A percentile compares a stretch with the other conserved stretches of the same genome.
These are phyloP conservation scores for Candida chauliodis DNA, from an alignment of 805 yeast genomes.

Conservation along the genomic window DNA sequence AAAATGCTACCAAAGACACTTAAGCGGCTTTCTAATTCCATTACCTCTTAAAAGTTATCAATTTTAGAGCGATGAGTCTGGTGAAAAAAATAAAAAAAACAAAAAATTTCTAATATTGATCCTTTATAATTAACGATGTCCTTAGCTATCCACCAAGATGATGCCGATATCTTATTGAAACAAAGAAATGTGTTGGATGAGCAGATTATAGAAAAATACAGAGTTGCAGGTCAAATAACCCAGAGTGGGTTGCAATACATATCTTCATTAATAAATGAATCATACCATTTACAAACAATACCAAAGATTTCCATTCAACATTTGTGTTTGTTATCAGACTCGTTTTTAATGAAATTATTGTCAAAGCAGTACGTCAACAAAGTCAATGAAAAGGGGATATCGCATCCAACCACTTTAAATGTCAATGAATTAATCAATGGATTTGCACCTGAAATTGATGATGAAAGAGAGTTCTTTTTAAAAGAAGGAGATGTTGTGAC, in stretches of 20 bases:
- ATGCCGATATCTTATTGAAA: slow-evolving; percentile 66
- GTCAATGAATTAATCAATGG: slow-evolving; percentile 75
- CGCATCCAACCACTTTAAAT: slow-evolving; percentile 87
- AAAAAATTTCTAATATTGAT: neutral
- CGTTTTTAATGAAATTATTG: slow-evolving; percentile 60
- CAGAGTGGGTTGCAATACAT: slow-evolving; percentile 77
- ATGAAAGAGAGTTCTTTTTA: slow-evolving; percentile 41
- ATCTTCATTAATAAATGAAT: slow-evolving; percentile 62
- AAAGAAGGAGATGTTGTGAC: slow-evolving; percentile 82
- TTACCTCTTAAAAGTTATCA: neutral
- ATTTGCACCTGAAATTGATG: slow-evolving; percentile 83
- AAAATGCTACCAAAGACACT: neutral
- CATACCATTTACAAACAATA: slow-evolving; percentile 55
- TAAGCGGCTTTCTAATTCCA: neutral
- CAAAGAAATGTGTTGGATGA: slow-evolving; percentile 67
- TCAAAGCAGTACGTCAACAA: slow-evolving; percentile 55
- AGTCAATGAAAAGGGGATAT: slow-evolving; percentile 85
- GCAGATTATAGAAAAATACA: slow-evolving; percentile 70
- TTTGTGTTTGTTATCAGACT: slow-evolving; percentile 79
- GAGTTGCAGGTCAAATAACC: slow-evolving; percentile 83
- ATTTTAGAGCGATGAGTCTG: slow-evolving; percentile 8
- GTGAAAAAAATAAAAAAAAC: too few relatives aligned
- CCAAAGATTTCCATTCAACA: slow-evolving; percentile 56
- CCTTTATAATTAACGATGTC: slow-evolving; percentile 44
- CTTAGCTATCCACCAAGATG: slow-evolving; percentile 70